Base-by-base conservation (phyloP, 257 asterid species). In the Coffea eugenioides region DNA sequence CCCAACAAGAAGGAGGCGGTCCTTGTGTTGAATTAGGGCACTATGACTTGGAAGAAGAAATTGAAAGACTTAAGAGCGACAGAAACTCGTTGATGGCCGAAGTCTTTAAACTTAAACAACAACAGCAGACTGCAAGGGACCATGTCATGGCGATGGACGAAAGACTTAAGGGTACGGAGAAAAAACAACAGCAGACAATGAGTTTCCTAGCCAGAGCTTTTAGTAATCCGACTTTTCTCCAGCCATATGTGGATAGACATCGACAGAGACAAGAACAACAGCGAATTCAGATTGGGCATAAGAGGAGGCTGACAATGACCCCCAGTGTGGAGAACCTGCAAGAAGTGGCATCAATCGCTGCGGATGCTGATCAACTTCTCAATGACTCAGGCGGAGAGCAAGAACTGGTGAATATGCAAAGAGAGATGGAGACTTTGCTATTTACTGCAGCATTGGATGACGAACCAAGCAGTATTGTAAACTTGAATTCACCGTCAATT, bases 1-100 rank as follows among this genome's bases (percentile, higher is more conserved):
- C 77, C 52, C 94, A 88, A 6, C 95, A 86, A 80, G 83, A 82
- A 18, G 92, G 88, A 15, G 86, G 89, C 11, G 5, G 18, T 2
- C 61, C 92, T 46, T 91, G 93, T 67, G 82, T 87, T 10, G 98
- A 92, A 81, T 41, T 90, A 48, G 97, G 93, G 45, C 83, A 88
- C 8, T 92, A 79, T 70, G 97, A 97, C 4, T 23, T 84, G 87
- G 99, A 96, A 34, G 97, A 90, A 76, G 98, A 94, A 85, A 80
- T 96, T 2, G 95, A 90, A 65, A 86, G 86, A 73, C 86, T 96
- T 59, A 90, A 78, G 79, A 81, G 90, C 2, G 98, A 95, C 71
- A 76, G 90, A 57, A 87, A 77, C 62, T 3, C 86, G 70, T 79
- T 95, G 71, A 88, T 86, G 96, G 36, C 92, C 1, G 99, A 95